phyloP scores from a whole-genome alignment of 108 stramenopile genomes.

The Skeletonema menzelii region DNA sequence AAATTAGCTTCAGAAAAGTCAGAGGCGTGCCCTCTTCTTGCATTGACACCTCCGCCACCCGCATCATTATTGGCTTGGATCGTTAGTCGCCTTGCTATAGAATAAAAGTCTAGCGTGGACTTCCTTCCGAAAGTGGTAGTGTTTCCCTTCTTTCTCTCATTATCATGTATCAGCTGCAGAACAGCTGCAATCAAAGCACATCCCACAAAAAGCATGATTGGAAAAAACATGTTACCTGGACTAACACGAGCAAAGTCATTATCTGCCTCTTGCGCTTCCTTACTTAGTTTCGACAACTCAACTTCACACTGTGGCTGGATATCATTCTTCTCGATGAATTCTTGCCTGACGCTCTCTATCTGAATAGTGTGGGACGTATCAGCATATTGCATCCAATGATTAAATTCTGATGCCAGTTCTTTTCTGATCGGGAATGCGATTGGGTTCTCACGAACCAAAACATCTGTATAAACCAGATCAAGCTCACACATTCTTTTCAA shows the following conservation, averaged over 20 bases:
- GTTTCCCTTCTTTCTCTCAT: not conserved
- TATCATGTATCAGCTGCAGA: not conserved
- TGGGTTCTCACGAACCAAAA: conserved; percentile 15
- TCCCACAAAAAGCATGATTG: conserved; percentile 1
- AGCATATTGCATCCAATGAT: conserved; percentile 36
- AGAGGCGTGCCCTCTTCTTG: not conserved
- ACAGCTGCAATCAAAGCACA: not conserved
- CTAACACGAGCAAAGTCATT: conserved; percentile 18
- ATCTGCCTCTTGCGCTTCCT: not conserved
- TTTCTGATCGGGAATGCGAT: conserved; percentile 24
- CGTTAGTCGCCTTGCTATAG: too few species aligned
- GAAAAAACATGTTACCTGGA: conserved; percentile 18
- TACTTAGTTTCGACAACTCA: conserved; percentile 3
- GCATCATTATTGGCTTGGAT: too few species aligned
- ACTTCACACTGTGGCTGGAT: conserved; percentile 1
- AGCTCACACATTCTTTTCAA: conserved; percentile 9
- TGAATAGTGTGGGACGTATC: too few species aligned
- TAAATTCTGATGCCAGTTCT: conserved; percentile 13
- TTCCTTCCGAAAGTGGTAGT: not conserved
- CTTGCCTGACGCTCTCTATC: not conserved
- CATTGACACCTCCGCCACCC: not conserved
- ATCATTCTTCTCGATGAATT: not conserved
- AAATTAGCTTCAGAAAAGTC: not conserved
- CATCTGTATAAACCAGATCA: conserved; percentile 17
- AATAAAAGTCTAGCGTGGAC: not conserved